Conservation (phyloP, 768 basidiomycete species). For the Hortiboletus flavorubellus region DNA sequence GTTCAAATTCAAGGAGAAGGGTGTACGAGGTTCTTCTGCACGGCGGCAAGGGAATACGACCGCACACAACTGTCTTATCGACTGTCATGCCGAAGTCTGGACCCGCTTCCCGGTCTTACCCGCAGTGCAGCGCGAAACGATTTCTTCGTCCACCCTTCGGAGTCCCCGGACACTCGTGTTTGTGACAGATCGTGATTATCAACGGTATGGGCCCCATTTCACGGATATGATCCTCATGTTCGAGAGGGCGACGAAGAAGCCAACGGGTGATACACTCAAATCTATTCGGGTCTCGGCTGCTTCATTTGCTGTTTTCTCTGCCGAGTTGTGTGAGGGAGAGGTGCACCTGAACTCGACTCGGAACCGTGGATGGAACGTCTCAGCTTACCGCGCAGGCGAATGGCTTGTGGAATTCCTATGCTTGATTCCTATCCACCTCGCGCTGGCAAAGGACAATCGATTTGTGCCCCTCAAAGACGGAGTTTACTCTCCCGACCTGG, state of each 20-base stretch:
- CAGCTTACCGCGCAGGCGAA: slow-evolving; percentile 48
- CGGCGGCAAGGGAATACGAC: slow-evolving; percentile 17
- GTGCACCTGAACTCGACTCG: not conserved
- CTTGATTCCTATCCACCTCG: slow-evolving; percentile 63
- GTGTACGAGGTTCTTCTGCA: slow-evolving; percentile 14
- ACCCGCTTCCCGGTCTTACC: slow-evolving; percentile 57
- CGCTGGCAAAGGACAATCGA: slow-evolving; percentile 54
- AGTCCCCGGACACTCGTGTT: slow-evolving; percentile 39
- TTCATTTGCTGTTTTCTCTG: slow-evolving; percentile 28
- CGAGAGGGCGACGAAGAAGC: slow-evolving; percentile 50
- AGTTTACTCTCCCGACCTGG: slow-evolving; percentile 46
- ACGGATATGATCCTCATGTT: slow-evolving; percentile 42
- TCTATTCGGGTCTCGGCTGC: slow-evolving; percentile 35
- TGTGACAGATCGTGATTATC: slow-evolving; percentile 37
- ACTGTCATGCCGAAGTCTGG: slow-evolving; percentile 57
- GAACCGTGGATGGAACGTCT: slow-evolving; percentile 28
- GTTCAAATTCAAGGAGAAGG: slow-evolving; percentile 51
- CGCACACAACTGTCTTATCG: slow-evolving; percentile 48
- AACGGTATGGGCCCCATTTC: slow-evolving; percentile 42
- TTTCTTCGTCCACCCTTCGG: slow-evolving; percentile 34
- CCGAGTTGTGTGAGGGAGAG: slow-evolving; percentile 4
- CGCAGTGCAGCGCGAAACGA: slow-evolving; percentile 46
- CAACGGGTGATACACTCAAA: slow-evolving; percentile 43
- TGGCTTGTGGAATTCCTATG: slow-evolving; percentile 62
- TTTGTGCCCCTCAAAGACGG: slow-evolving; percentile 62